phyloP scores from a whole-genome alignment of 495 filamentous ascomycete species.

The Penicillium coprophilum region DNA sequence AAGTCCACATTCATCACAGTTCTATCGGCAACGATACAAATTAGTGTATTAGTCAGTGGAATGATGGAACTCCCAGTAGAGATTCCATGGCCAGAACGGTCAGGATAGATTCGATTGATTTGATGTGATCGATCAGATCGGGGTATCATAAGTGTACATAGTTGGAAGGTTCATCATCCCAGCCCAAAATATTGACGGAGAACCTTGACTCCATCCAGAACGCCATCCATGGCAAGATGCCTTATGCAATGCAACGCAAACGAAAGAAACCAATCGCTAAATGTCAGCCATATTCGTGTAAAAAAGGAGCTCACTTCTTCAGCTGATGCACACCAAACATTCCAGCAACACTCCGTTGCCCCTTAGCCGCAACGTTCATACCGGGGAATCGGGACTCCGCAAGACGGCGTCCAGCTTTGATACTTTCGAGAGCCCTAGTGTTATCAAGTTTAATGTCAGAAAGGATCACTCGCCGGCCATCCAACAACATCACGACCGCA shows the following conservation, averaged over 20 bases:
- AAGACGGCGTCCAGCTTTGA: constrained; percentile 70
- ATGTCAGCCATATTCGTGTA: not conserved
- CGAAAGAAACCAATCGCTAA: not conserved
- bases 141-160: constrained; percentile 9
- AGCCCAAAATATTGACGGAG: not conserved
- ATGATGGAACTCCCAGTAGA: not conserved
- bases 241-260: constrained; percentile 3
- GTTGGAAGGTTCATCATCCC: not conserved
- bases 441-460: not conserved
- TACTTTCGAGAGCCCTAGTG: constrained; percentile 72
- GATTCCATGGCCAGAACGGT: not conserved
- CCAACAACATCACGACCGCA: constrained; percentile 20
- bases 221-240: not conserved
- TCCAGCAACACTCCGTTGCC: constrained; percentile 61
- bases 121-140: not conserved
- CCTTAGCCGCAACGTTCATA: constrained; percentile 56
- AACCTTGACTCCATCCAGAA: not conserved
- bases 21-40: not conserved
- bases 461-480: not conserved
- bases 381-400: constrained; percentile 69
- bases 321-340: constrained; percentile 40
- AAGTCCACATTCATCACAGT: constrained; percentile 8
- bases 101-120: not conserved
- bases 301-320: not conserved
- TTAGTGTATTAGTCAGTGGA: not conserved